phyloP scores from a whole-genome alignment of 2,329 filamentous ascomycete species.

The Paecilomyces variotii region DNA sequence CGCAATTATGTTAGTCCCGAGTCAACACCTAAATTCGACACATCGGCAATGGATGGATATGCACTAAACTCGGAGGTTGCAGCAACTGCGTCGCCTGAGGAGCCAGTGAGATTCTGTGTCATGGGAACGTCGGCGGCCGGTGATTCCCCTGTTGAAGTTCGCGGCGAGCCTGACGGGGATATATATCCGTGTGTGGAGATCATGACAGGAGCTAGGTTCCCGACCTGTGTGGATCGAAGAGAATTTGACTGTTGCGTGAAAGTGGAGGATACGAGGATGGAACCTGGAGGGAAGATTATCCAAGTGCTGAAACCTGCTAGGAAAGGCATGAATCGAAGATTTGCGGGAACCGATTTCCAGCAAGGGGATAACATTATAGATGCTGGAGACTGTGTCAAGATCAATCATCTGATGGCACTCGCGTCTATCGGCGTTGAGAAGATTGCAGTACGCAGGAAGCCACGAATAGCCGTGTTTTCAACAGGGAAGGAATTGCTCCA shows the following conservation, averaged over 20 bases:
- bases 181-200: conserved; percentile 18
- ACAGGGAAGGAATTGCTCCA: conserved; percentile 11
- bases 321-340: conserved; percentile 10
- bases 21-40: conserved; percentile 17
- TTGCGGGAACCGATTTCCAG: conserved; percentile 15
- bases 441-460: conserved; percentile 8
- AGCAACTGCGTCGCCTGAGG: conserved; percentile 7
- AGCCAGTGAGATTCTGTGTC: conserved; percentile 12
- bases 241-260: conserved; percentile 13
- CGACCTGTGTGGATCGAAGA: conserved; percentile 3
- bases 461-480: conserved; percentile 12
- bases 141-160: conserved; percentile 5
- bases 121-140: conserved; percentile 12
- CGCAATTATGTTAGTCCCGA: conserved; percentile 2
- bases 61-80: conserved; percentile 15
- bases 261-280: conserved; percentile 11
- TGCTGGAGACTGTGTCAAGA: conserved; percentile 7
- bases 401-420: conserved; percentile 16
- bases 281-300: conserved; percentile 3
- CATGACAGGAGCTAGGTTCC: conserved; percentile 24
- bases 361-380: conserved; percentile 9
- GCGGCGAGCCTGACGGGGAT: neutral
- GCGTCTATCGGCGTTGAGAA: conserved; percentile 12
- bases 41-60: conserved; percentile 24
- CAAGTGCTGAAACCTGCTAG: conserved; percentile 10